A percentile compares a stretch with the other conserved stretches of the same genome.
phyloP scores from a whole-genome alignment of 345 rosid genomes.

The Conringia planisiliqua region DNA sequence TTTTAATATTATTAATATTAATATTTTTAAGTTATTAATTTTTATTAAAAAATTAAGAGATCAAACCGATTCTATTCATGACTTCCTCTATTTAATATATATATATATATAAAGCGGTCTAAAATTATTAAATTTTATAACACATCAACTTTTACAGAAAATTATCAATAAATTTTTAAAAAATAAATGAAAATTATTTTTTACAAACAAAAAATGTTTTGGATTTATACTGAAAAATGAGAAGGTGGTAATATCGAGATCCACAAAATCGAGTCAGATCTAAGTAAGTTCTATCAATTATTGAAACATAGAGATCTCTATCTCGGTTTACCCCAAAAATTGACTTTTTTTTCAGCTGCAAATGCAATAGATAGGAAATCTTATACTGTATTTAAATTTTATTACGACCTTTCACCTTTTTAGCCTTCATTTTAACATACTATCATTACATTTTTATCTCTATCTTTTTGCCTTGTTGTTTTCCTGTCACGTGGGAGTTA shows the following conservation, averaged over 20 bases:
- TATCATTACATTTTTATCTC: not conserved
- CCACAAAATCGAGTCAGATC: not conserved
- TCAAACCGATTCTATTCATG: too few species aligned
- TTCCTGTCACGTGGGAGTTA: slow-evolving; percentile 1
- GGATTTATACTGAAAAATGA: not conserved
- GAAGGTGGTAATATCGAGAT: not conserved
- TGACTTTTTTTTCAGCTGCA: not conserved
- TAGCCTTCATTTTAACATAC: not conserved
- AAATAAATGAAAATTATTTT: not conserved
- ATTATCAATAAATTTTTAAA: too few species aligned
- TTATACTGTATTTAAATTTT: not conserved
- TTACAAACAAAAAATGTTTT: not conserved
- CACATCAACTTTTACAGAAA: too few species aligned
- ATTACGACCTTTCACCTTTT: not conserved
- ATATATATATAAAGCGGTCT: too few species aligned
- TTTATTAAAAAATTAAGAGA: too few species aligned
- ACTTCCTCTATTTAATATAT: too few species aligned
- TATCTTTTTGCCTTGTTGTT: not conserved
- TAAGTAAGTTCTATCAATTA: not conserved
- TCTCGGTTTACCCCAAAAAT: slow-evolving; percentile 5
- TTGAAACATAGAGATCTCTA: not conserved
- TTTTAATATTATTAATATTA: too few species aligned
- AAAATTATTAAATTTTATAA: too few species aligned
- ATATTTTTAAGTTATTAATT: too few species aligned
- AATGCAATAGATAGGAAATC: not conserved